Base-by-base conservation (phyloP, 441 rosid species). In the Euphorbia celastroides region DNA sequence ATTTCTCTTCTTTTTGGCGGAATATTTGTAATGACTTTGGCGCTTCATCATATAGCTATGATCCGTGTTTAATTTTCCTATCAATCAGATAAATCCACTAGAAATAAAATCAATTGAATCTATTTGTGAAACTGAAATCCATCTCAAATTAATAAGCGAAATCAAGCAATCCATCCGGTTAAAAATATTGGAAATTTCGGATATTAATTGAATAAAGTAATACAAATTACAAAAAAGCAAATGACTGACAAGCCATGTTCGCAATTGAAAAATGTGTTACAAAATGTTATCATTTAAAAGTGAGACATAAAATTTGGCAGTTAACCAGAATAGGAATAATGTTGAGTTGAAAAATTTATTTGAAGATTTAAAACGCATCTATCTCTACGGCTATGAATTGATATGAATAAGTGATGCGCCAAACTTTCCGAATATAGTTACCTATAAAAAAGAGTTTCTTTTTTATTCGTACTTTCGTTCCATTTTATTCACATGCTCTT, bases 261-360 rank as follows among this genome's bases (percentile, higher is more conserved):
- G n/a, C 31, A 50, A 11, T 27, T 14, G 31, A 20, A 62, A 36
- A 70, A 54, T 26, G 46, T 36, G 54, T 22, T 10, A 20, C 1
- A 34, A 13, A 48, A 30, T 52, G 17, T 38, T 64, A 50, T 72
- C 73, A 42, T n/a, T 41, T 28, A 34, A 64, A 75, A 50, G 65
- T 56, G 71, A 63, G 81, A 57, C 78, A 73, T 7, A 17, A 30
- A 60, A 50, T 55, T 68, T 69, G 78, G 69, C 60, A 42, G 57
- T 27, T 57, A 71, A 64, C 68, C 55, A 65, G 48, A 60, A 52
- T 25, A 22, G 63, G 28, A 36, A 10, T 41, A 26, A 63, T 68
- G 28, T 71, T 57, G 14, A 65, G 36, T 55, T 72, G 73, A 7
- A 6, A 5, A n/a, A 23, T 57, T 32, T 10, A 55, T 52, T 56